A percentile compares a stretch with the other conserved stretches of the same genome.
These are phyloP conservation scores for Ophiostoma piceae DNA, from an alignment of 2,329 filamentous ascomycete species.

Conservation along the genomic window DNA sequence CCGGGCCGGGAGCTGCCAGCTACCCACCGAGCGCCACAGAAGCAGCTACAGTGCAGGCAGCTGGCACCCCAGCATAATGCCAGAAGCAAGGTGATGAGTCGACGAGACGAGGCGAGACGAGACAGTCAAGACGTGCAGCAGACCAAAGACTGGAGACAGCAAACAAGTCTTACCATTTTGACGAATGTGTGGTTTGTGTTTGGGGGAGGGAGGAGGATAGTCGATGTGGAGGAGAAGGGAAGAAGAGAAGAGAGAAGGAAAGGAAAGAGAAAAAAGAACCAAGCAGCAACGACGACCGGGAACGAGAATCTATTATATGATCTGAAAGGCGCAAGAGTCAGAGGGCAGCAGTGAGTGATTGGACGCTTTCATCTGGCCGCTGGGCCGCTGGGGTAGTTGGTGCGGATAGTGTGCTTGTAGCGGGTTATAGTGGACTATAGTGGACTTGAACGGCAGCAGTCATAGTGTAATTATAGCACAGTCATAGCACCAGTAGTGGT, in stretches of 20 bases:
- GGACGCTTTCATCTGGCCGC: not conserved
- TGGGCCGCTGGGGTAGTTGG: not conserved
- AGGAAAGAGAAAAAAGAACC: slow-evolving; percentile 14
- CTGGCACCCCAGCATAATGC: not conserved
- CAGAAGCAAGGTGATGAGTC: too few species aligned
- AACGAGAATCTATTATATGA: slow-evolving; percentile 14
- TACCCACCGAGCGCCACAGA: not conserved
- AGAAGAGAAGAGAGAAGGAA: slow-evolving; percentile 2
- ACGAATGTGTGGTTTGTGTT: slow-evolving; percentile 21
- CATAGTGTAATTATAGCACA: not conserved
- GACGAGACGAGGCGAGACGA: too few species aligned
- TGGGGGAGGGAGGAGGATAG: not conserved
- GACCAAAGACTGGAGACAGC: slow-evolving; percentile 8
- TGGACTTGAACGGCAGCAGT: not conserved
- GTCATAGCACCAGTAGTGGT: not conserved
- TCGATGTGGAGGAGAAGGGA: slow-evolving; percentile 1
- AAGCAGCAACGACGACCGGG: not conserved
- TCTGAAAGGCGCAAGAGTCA: slow-evolving; percentile 7
- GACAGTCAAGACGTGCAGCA: slow-evolving; percentile 5
- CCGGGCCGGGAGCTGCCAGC: not conserved
- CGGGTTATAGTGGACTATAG: not conserved
- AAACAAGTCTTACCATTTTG: slow-evolving; percentile 26
- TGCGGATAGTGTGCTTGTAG: not conserved
- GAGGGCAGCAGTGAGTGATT: not conserved
- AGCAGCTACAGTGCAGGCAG: not conserved